These are phyloP conservation scores for Penicillium herquei DNA, from an alignment of 495 filamentous ascomycete species.

Conservation along the genomic window DNA sequence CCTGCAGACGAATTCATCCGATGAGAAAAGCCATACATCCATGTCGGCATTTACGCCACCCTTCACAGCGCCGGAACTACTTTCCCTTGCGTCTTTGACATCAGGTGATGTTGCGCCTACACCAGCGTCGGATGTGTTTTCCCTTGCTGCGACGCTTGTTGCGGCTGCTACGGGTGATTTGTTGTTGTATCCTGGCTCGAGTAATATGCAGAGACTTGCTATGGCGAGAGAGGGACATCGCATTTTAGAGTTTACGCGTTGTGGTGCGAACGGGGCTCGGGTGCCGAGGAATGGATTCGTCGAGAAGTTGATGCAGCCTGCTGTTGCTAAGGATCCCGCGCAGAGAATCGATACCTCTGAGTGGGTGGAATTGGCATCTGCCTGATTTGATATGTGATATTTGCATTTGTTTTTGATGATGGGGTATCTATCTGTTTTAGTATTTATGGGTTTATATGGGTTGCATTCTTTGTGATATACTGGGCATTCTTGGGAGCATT, in stretches of 20 bases:
- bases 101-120: conserved; percentile 18
- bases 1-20: neutral
- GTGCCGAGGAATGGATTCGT: conserved; percentile 45
- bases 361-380: conserved; percentile 29
- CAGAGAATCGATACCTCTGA: conserved; percentile 34
- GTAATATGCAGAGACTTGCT: conserved; percentile 39
- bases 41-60: conserved; percentile 55
- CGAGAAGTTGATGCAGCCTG: conserved; percentile 40
- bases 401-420: neutral
- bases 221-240: conserved; percentile 50
- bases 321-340: conserved; percentile 42
- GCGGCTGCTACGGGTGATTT: conserved; percentile 53
- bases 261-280: conserved; percentile 37
- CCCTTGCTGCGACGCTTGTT: conserved; percentile 56
- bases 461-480: conserved; percentile 1
- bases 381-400: conserved; percentile 1
- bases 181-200: conserved; percentile 49
- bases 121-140: conserved; percentile 41
- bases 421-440: neutral
- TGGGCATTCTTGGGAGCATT: conserved; percentile 16
- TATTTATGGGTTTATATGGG: neutral
- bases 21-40: conserved; percentile 23
- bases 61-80: conserved; percentile 57
- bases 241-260: conserved; percentile 45
- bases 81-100: conserved; percentile 37